Conservation (phyloP, 129 eudicot species). For the Silybum marianum region DNA sequence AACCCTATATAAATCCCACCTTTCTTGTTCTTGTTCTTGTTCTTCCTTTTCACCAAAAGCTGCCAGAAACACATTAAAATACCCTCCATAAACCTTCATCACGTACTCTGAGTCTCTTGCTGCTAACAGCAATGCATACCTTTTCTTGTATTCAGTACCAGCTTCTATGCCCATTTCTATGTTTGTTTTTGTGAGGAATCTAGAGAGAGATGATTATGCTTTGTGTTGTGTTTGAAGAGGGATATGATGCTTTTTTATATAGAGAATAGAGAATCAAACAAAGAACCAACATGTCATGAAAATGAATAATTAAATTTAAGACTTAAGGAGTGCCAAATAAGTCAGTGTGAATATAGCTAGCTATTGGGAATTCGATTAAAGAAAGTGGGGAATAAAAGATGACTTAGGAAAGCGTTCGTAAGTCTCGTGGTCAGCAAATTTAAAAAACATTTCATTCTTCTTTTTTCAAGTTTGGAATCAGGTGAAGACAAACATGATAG, state of each 20-base stretch:
- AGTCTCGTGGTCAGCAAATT: constrained; percentile 5
- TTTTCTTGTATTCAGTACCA: constrained; percentile 39
- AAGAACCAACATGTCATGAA: neutral
- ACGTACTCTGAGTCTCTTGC: constrained; percentile 79
- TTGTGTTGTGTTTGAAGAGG: constrained; percentile 11
- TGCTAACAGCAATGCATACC: constrained; percentile 60
- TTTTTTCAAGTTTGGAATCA: neutral
- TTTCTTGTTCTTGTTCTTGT: constrained; percentile 66
- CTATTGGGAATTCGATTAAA: neutral
- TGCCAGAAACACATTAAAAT: constrained; percentile 64
- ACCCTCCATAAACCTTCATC: constrained; percentile 71
- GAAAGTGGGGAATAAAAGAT: constrained; percentile 14
- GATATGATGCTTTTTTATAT: constrained; percentile 13
- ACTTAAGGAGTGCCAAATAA: neutral
- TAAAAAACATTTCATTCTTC: neutral
- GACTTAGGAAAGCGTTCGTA: constrained; percentile 20
- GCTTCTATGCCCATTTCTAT: constrained; percentile 36
- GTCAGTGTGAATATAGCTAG: neutral
- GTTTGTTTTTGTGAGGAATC: neutral
- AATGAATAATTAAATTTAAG: neutral
- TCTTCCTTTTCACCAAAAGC: constrained; percentile 59
- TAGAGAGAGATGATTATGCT: neutral
- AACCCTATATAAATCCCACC: constrained; percentile 74
- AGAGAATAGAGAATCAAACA: constrained; percentile 27
- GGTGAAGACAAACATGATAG: constrained; percentile 15